phyloP scores from a whole-genome alignment of 768 basidiomycete species.

The Lentinus tigrinus region DNA sequence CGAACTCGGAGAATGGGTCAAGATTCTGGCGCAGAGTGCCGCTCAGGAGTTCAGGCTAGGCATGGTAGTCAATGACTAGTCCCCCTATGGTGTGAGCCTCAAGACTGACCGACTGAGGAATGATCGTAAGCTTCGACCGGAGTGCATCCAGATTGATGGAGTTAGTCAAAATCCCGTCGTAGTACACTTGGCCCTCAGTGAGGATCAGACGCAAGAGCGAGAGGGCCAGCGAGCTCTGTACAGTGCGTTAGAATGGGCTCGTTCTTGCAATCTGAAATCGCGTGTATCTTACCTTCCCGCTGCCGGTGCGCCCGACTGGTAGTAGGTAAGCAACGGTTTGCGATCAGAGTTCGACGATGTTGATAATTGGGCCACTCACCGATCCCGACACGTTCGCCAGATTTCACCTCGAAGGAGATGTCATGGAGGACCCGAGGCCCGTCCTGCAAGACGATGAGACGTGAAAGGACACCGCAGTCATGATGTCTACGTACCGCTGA shows the following conservation, averaged over 20 bases:
- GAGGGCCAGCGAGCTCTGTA: constrained; percentile 45
- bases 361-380: constrained; percentile 19
- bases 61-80: neutral
- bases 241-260: neutral
- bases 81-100: neutral
- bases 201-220: constrained; percentile 54
- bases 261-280: neutral
- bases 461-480: neutral
- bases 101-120: constrained; percentile 50
- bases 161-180: constrained; percentile 47
- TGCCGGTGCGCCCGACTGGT: constrained; percentile 53
- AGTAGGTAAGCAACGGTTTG: neutral
- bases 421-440: constrained; percentile 56
- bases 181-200: constrained; percentile 50
- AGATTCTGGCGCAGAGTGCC: constrained; percentile 57
- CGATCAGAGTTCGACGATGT: no score
- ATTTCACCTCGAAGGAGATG: constrained; percentile 48
- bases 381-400: constrained; percentile 59
- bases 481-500: constrained; percentile 14
- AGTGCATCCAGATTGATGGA: constrained; percentile 53
- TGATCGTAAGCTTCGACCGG: constrained; percentile 54
- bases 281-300: constrained; percentile 36
- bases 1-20: constrained; percentile 56
- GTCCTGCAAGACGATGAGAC: constrained; percentile 24
- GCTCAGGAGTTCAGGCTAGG: constrained; percentile 48